Evolutionary conservation across 1,139 yeast genomes (phyloP).

Genomic region (Taphrina sp.): DNA sequence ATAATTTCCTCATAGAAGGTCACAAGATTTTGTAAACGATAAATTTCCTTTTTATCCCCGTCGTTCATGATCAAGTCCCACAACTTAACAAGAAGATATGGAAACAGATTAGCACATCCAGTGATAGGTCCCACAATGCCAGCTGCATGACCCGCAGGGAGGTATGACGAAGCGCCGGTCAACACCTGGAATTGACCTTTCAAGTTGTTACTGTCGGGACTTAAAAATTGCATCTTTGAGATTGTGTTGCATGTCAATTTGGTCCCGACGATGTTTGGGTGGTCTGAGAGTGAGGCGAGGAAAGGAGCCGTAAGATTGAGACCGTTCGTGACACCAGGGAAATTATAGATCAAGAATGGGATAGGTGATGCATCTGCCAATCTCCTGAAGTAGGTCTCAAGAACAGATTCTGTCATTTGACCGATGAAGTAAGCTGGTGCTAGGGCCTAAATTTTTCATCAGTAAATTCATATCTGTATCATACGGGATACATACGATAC

Average conservation of each 20-base stretch:
- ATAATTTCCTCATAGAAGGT: conserved; percentile 34
- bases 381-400: conserved; percentile 49
- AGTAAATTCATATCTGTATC: no score
- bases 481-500: no score
- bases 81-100: conserved; percentile 37
- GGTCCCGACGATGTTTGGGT: conserved; percentile 52
- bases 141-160: conserved; percentile 49
- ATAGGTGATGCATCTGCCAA: conserved; percentile 51
- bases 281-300: conserved; percentile 43
- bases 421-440: background rate
- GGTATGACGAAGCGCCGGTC: conserved; percentile 51
- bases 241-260: conserved; percentile 52
- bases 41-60: conserved; percentile 36
- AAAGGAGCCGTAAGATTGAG: conserved; percentile 45
- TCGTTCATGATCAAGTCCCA: conserved; percentile 37
- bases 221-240: conserved; percentile 47
- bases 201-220: conserved; percentile 37
- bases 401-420: conserved; percentile 48
- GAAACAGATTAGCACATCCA: conserved; percentile 48
- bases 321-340: conserved; percentile 53
- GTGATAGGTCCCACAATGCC: conserved; percentile 51
- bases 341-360: conserved; percentile 53
- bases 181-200: conserved; percentile 44
- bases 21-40: conserved; percentile 35
- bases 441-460: no score